Evolutionary conservation across 108 stramenopile species (phyloP).

Genomic region (Nannochloropsis salina): DNA sequence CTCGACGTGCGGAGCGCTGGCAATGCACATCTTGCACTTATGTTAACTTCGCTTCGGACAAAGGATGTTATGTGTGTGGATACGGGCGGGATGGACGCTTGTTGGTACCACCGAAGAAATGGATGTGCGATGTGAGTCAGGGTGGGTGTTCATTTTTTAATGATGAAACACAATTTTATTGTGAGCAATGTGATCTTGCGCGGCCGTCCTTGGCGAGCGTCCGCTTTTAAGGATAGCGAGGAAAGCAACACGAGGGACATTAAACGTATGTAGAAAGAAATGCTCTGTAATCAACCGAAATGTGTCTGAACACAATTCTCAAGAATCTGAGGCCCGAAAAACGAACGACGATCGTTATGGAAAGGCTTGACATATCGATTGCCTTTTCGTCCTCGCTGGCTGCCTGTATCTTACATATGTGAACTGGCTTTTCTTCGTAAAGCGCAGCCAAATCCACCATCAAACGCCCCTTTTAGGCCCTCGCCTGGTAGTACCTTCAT

Average conservation of each 20-base stretch:
- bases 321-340: too few species aligned
- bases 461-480: neutral
- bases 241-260: neutral
- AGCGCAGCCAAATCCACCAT: slow-evolving; percentile 16
- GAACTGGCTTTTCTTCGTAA: neutral
- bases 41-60: slow-evolving; percentile 1
- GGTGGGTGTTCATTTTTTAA: neutral
- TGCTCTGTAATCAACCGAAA: neutral
- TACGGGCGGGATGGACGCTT: neutral
- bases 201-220: slow-evolving; percentile 4
- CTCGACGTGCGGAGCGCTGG: neutral
- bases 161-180: slow-evolving; percentile 18
- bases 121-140: slow-evolving; percentile 1
- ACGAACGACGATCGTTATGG: too few species aligned
- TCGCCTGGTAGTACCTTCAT: slow-evolving; percentile 12
- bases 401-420: neutral
- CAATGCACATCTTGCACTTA: neutral
- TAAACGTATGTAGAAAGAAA: neutral
- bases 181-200: neutral
- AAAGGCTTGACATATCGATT: too few species aligned
- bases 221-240: neutral
- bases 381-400: too few species aligned
- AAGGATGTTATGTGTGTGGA: slow-evolving; percentile 1
- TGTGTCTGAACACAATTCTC: too few species aligned
- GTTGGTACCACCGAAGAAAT: slow-evolving; percentile 19